Evolutionary conservation across 2,329 filamentous ascomycete species (phyloP), one percentile per base, ranked within the genome.

Genomic region (Aspergillus calidoustus): DNA sequence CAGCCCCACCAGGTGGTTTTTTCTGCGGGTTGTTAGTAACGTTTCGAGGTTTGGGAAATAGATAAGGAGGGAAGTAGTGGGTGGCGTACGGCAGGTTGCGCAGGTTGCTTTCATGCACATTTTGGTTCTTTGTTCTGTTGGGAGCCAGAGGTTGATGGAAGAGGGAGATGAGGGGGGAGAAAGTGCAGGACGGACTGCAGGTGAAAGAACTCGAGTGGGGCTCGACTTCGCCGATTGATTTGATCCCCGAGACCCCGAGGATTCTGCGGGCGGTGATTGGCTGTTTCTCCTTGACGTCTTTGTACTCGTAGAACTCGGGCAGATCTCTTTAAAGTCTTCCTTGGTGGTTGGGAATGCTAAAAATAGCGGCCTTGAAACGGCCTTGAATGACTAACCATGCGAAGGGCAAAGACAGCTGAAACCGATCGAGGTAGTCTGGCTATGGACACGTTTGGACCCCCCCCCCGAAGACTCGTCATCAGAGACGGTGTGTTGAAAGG

Each of bases 21-120:
- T 63, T 82, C 87, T 87, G 49, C 1, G 15, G 6, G 41, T 19
- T 19, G 52, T 67, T 52, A 52, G 60, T 72, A 17, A 15, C 8
- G 11, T 13, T 30, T 28, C 19, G n/a, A 23, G 17, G 19, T 1
- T 4, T 3, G n/a, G 46, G 4, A 17, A 25, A 3, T 6, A 13
- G 54, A 47, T 44, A 11, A 11, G 34, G 22, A 22, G 6, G 30
- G 9, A 38, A 15, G 30, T 15, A 11, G 34, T 13, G 34, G 11
- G 13, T 13, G 15, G 80, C 86, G 70, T 82, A 90, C 88, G 80
- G 80, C 89, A 91, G 55, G 80, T 84, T 64, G 78, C 77, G 77
- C 89, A 91, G 62, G 78, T 83, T 25, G 86, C 84, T 75, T 86
- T 86, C 76, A 83, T 88, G 75, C 89, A 91, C 89, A 91, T 91